phyloP scores from a whole-genome alignment of 2,329 filamentous ascomycete species.

The Fusarium dlaminii region DNA sequence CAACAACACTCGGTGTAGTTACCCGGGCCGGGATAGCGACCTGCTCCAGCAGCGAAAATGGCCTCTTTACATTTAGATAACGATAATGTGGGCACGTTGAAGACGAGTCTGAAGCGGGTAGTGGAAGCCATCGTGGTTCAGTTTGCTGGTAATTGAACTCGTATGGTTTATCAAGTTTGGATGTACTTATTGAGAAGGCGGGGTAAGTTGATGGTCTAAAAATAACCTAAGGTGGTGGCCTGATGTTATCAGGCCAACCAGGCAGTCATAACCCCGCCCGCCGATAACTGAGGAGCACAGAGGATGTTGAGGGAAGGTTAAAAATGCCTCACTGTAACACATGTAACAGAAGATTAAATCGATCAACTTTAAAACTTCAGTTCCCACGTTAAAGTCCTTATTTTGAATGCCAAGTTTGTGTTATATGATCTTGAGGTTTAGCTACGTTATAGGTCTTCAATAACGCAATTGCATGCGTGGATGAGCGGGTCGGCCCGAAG shows the following conservation, averaged over 20 bases:
- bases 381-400: too few relatives aligned
- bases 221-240: too few relatives aligned
- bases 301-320: too few relatives aligned
- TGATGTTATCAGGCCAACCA: neutral
- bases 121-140: rapidly evolving
- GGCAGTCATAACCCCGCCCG: neutral
- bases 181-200: neutral
- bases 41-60: neutral
- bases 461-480: too few relatives aligned
- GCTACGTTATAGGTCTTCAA: too few relatives aligned
- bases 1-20: neutral
- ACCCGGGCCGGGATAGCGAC: neutral
- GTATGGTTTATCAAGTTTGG: rapidly evolving
- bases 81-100: neutral
- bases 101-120: neutral
- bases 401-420: too few relatives aligned
- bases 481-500: too few relatives aligned
- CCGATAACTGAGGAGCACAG: neutral
- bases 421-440: too few relatives aligned
- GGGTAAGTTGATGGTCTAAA: neutral
- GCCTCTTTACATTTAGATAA: neutral
- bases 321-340: too few relatives aligned
- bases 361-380: too few relatives aligned
- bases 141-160: neutral
- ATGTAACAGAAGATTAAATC: too few relatives aligned